Evolutionary conservation across 805 yeast genomes (phyloP).

Genomic region (Saccharomycopsis synnaedendra): DNA sequence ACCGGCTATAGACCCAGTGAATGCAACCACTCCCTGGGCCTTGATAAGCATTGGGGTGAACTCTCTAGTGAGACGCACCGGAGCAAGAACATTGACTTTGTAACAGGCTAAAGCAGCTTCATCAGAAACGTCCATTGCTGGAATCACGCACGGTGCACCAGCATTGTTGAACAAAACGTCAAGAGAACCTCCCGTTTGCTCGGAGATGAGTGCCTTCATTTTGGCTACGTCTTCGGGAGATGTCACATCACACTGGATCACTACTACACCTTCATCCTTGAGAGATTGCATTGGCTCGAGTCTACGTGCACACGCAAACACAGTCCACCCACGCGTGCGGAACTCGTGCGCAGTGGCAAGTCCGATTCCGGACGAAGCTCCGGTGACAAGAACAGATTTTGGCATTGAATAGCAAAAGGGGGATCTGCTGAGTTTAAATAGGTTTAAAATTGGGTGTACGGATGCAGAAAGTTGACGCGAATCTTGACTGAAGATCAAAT

Average conservation of each 20-base stretch:
- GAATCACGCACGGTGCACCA: conserved; percentile 55
- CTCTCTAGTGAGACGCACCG: conserved; percentile 51
- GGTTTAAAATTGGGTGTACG: too few species aligned
- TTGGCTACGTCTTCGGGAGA: conserved; percentile 33
- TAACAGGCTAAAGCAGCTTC: conserved; percentile 39
- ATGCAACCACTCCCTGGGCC: conserved; percentile 57
- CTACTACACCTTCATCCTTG: conserved; percentile 29
- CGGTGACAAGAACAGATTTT: conserved; percentile 33
- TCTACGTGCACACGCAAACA: conserved; percentile 69
- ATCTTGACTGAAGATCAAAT: too few species aligned
- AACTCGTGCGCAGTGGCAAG: conserved; percentile 36
- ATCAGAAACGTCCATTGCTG: conserved; percentile 57
- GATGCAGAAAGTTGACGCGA: too few species aligned
- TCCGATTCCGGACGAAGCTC: conserved; percentile 49
- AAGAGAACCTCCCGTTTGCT: conserved; percentile 35
- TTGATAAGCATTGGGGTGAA: conserved; percentile 43
- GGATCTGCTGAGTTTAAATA: too few species aligned
- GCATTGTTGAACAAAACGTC: conserved; percentile 68
- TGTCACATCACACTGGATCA: conserved; percentile 47
- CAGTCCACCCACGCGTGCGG: conserved; percentile 39
- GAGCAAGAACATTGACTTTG: conserved; percentile 61
- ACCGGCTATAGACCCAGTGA: conserved; percentile 68
- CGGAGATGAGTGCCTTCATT: conserved; percentile 32
- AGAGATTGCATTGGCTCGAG: conserved; percentile 46
- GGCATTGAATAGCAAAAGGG: not conserved